Evolutionary conservation across 164 flowering plant genomes (phyloP), one percentile per base, ranked within the genome.

Genomic region (Sedum album): DNA sequence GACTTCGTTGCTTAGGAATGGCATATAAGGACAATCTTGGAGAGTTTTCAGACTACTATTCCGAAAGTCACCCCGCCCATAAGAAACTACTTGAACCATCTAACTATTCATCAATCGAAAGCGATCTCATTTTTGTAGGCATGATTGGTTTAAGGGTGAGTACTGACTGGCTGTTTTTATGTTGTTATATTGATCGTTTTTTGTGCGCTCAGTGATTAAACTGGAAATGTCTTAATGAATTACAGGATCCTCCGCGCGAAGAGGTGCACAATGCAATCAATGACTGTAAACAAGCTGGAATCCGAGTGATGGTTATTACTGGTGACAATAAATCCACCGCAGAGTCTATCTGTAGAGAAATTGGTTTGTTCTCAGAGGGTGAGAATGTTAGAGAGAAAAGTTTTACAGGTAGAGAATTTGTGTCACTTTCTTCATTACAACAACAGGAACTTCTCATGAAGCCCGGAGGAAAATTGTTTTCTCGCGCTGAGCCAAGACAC

Each of bases 271-370:
- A 75, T 67, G 96, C 98, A 67, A 86, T 93, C 60, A 84, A 78
- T 68, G 91, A 88, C 68, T 93, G 96, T 69, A 78, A 76, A 80
- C 85, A 66, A 73, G 98, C 98, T 33, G 98, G 98, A 42, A 93
- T 93, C 39, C 83, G 75, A 67, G 95, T 93, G 14, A 85, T 90
- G 85, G 95, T 93, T 49, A 93, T 93, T 75, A 93, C 98, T 31
- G 98, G 98, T 65, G 98, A 93, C 76, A 90, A 90, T 63, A 90
- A 93, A 76, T 84, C 87, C 63, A 93, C 96, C 1, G 95, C 95
- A 25, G 98, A 90, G 80, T 90, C 96, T 36, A 84, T 90, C 38
- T 88, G 98, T 79, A 76, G 72, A 33, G 96, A 93, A 77, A 88
- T 90, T 65, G 69, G 69, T 28, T 78, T 93, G 75, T 88, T 93